These are phyloP conservation scores for Hydrangea macrophylla DNA, from an alignment of 148 eudicot species.

Conservation along the genomic window DNA sequence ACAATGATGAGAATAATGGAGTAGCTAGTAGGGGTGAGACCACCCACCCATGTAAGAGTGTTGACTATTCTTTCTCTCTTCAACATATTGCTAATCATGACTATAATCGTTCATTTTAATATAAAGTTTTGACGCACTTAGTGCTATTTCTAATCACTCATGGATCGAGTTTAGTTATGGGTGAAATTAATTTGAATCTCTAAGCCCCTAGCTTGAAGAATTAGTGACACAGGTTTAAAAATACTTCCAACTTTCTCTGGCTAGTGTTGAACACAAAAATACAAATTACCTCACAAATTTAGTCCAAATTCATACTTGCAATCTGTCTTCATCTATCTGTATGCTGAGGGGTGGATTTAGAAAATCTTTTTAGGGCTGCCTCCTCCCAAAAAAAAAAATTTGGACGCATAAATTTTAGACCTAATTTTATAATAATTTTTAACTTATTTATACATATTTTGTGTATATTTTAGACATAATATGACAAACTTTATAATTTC, in stretches of 20 bases:
- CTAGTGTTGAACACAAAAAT: too few species aligned
- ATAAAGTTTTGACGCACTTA: neutral
- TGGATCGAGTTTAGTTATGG: neutral
- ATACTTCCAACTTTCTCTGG: neutral
- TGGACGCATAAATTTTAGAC: too few species aligned
- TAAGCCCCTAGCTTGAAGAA: neutral
- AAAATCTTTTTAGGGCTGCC: too few species aligned
- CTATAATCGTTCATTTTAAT: slow-evolving; percentile 11
- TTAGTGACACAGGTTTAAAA: neutral
- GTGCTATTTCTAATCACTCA: neutral
- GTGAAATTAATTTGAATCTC: neutral
- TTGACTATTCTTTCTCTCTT: slow-evolving; percentile 6
- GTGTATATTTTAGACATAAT: too few species aligned
- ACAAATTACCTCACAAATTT: too few species aligned
- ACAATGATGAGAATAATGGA: slow-evolving; percentile 12
- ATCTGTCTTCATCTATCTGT: too few species aligned
- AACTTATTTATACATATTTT: too few species aligned
- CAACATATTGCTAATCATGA: slow-evolving; percentile 16
- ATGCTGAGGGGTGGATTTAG: too few species aligned
- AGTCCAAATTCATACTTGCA: too few species aligned
- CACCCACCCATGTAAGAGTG: neutral
- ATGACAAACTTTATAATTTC: too few species aligned
- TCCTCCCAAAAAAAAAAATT: too few species aligned
- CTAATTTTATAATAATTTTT: too few species aligned
- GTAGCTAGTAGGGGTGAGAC: neutral